These are phyloP conservation scores for Typha latifolia DNA, from an alignment of 176 grass and related monocot species.

Conservation along the genomic window DNA sequence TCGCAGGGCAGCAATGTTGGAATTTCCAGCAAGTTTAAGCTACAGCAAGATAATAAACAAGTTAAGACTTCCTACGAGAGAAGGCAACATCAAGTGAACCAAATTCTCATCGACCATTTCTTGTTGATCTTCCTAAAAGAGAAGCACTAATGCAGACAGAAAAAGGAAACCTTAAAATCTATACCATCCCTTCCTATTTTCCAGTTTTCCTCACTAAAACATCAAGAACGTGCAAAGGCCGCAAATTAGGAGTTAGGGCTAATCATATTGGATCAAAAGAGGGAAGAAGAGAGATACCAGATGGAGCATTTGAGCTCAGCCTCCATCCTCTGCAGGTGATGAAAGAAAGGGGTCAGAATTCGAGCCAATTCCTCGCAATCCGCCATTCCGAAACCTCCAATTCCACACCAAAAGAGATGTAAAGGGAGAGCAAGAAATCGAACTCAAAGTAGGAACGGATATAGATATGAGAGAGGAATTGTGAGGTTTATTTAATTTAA, in stretches of 20 bases:
- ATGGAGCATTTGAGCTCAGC: background rate
- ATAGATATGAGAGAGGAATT: background rate
- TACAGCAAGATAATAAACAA: background rate
- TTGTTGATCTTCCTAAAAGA: too few relatives aligned
- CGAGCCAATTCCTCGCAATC: background rate
- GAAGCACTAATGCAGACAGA: too few relatives aligned
- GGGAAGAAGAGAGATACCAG: background rate
- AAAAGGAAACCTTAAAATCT: too few relatives aligned
- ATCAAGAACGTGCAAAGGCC: too few relatives aligned
- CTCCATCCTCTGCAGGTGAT: background rate
- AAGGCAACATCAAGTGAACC: too few relatives aligned
- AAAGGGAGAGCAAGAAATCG: background rate
- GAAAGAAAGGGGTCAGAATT: background rate
- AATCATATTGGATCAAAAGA: background rate
- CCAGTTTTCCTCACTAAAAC: too few relatives aligned
- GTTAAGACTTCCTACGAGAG: background rate
- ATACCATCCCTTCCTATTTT: too few relatives aligned
- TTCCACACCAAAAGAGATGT: background rate
- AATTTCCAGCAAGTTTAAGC: background rate
- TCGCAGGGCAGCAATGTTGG: background rate
- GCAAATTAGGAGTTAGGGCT: too few relatives aligned
- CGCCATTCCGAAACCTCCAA: background rate
- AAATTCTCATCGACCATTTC: background rate
- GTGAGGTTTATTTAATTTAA: too few relatives aligned
- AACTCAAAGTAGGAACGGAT: background rate